Evolutionary conservation across 23 red algal species (phyloP).

Genomic region (Porphyridium purpureum): DNA sequence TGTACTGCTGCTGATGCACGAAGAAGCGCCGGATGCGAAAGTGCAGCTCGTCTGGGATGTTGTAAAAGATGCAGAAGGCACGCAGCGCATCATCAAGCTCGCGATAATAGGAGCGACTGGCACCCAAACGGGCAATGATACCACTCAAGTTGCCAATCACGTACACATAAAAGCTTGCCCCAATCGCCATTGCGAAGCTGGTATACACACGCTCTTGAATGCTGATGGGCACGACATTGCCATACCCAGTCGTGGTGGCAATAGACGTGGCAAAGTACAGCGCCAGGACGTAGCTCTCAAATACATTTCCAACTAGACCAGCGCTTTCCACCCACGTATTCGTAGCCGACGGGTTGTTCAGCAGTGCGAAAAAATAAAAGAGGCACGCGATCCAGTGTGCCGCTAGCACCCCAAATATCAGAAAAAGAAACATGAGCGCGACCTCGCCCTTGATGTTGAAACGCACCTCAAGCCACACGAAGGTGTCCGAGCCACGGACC

Average conservation of each 20-base stretch:
- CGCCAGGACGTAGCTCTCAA: conserved; percentile 25
- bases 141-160: conserved; percentile 32
- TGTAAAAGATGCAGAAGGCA: conserved; percentile 2
- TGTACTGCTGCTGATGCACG: not conserved
- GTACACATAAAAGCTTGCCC: conserved; percentile 34
- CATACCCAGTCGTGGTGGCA: conserved; percentile 54
- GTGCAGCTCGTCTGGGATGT: conserved; percentile 17
- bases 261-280: conserved; percentile 55
- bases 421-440: conserved; percentile 14
- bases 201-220: conserved; percentile 25
- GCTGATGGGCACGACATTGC: conserved; percentile 32
- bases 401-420: conserved; percentile 16
- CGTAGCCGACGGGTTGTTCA: conserved; percentile 2
- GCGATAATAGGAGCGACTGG: conserved; percentile 15
- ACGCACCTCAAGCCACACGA: conserved; percentile 28
- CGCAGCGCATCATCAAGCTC: conserved; percentile 20
- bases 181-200: conserved; percentile 46
- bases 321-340: no score
- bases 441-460: conserved; percentile 27
- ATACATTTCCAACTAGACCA: no score
- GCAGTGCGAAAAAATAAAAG: conserved; percentile 48
- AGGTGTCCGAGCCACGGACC: conserved; percentile 4
- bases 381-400: conserved; percentile 45
- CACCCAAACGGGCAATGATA: conserved; percentile 11
- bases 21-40: conserved; percentile 20